phyloP scores from a whole-genome alignment of 1,284 basidiomycete species.

The Ustilago loliicola region DNA sequence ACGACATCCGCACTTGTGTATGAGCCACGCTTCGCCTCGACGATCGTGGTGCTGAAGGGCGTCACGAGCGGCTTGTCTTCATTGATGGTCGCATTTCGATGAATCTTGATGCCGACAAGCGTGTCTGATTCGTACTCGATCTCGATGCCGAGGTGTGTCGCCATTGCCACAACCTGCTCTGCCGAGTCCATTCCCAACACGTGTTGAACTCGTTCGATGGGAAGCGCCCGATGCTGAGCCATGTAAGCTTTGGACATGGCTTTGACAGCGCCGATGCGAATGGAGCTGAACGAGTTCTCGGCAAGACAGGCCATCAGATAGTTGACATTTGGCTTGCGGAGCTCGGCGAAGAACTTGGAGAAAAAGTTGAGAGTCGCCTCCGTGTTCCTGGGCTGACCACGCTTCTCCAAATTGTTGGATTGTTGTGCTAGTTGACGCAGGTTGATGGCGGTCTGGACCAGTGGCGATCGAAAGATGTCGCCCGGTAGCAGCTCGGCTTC shows the following conservation, averaged over 20 bases:
- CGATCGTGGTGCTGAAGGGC: conserved; percentile 75
- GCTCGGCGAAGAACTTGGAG: conserved; percentile 75
- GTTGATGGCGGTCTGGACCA: conserved; percentile 83
- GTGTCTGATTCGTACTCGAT: conserved; percentile 55
- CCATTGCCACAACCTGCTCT: conserved; percentile 62
- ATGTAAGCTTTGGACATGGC: conserved; percentile 73
- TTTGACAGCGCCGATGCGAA: conserved; percentile 73
- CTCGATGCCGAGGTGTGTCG: conserved; percentile 70
- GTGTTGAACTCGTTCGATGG: conserved; percentile 44
- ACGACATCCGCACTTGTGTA: conserved; percentile 80
- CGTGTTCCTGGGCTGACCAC: conserved; percentile 72
- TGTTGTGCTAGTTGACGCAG: conserved; percentile 85
- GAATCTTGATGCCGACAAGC: conserved; percentile 27
- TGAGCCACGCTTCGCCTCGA: conserved; percentile 79
- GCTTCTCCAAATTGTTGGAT: conserved; percentile 76
- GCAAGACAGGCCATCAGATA: conserved; percentile 75
- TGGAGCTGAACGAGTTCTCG: conserved; percentile 73
- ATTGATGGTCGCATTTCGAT: conserved; percentile 74
- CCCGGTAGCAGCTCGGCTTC: conserved; percentile 80
- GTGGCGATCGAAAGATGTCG: conserved; percentile 79
- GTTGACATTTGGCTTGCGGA: conserved; percentile 70
- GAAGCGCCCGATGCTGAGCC: conserved; percentile 65
- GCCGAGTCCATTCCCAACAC: conserved; percentile 56
- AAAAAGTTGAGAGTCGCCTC: conserved; percentile 75
- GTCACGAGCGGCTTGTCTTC: conserved; percentile 59